A percentile compares a stretch with the other conserved stretches of the same genome.
Conservation (phyloP, 1,139 yeast genomes). For the Kodamaea anthophila region DNA sequence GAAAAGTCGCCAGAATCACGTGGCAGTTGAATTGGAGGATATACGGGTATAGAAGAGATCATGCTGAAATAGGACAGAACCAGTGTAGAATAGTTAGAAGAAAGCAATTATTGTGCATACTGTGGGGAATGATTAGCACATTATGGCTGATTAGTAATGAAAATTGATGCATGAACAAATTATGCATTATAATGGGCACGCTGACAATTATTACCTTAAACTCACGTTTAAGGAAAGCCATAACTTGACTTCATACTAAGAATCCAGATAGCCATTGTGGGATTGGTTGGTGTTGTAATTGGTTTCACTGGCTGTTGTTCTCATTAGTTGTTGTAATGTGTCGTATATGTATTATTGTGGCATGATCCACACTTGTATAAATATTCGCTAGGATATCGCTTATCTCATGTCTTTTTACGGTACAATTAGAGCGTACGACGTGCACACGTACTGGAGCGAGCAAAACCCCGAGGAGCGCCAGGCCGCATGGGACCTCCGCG, state of each 20-base stretch:
- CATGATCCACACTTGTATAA: too few species aligned
- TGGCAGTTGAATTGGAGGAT: constrained; percentile 10
- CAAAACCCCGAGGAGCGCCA: constrained; percentile 27
- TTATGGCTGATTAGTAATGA: too few species aligned
- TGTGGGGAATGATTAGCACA: too few species aligned
- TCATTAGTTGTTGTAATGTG: too few species aligned
- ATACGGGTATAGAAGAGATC: constrained; percentile 2
- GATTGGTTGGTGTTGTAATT: too few species aligned
- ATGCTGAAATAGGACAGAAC: neutral
- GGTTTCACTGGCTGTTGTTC: too few species aligned
- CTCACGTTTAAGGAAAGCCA: too few species aligned
- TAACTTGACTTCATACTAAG: too few species aligned
- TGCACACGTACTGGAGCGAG: constrained; percentile 51
- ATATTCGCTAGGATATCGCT: neutral
- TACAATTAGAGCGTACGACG: constrained; percentile 38
- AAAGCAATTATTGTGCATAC: neutral
- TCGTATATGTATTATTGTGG: too few species aligned
- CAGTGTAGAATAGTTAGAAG: neutral
- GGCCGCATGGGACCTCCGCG: constrained; percentile 36
- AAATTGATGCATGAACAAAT: neutral
- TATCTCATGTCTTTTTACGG: constrained; percentile 21
- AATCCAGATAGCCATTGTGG: too few species aligned
- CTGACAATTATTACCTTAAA: too few species aligned
- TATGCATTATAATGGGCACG: too few species aligned
- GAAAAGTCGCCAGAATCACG: constrained; percentile 9